Base-by-base conservation (phyloP, 2,329 filamentous ascomycete genomes). In the Parasarocladium wereldwijsianum region DNA sequence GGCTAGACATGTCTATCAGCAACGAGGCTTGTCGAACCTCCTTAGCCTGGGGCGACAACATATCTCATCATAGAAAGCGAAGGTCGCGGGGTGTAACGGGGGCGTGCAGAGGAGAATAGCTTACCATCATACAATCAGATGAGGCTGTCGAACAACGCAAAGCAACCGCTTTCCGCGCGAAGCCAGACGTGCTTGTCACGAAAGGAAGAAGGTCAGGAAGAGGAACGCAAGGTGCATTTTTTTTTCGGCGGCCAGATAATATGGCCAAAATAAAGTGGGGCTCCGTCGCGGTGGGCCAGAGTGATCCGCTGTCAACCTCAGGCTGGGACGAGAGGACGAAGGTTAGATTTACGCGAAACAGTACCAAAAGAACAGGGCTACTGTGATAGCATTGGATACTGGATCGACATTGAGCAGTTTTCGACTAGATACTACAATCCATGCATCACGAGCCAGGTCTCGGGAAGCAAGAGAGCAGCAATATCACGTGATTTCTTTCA, bases 1-100 rank as follows among this genome's bases (percentile, higher is more conserved):
- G 64, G 59, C 54, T 55, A 60, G 63, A 67, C 63, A 43, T 57
- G 64, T 63, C 57, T 53, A 47, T 61, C 57, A 60, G 52, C 57
- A 61, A 43, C 40, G 50, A 60, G 52, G 55, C 52, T 57, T 57
- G 54, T 58, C 54, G 51, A 28, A 55, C 56, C 57, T 58, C 50
- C 47, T 61, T 50, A 59, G 57, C 49, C 57, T 61, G 57, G 57
- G 57, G 57, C 57, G 57, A 61, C 57, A 61, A 57, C 57, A 45
- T 49, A 50, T 50, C 42, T 61, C 57, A 55, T 61, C 56, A 60
- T 50, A 43, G 37, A 47, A 46, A 34, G 17, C 26, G 31, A 11
- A 21, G 22, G 31, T 17, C 17, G 29, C 6, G 23, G 22, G 29
- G 19, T 9, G 17, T 18, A 9, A 23, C 6, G 22, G 15, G 17